Conservation (phyloP, 2,329 filamentous ascomycete species). For the Curvularia hawaiiensis region DNA sequence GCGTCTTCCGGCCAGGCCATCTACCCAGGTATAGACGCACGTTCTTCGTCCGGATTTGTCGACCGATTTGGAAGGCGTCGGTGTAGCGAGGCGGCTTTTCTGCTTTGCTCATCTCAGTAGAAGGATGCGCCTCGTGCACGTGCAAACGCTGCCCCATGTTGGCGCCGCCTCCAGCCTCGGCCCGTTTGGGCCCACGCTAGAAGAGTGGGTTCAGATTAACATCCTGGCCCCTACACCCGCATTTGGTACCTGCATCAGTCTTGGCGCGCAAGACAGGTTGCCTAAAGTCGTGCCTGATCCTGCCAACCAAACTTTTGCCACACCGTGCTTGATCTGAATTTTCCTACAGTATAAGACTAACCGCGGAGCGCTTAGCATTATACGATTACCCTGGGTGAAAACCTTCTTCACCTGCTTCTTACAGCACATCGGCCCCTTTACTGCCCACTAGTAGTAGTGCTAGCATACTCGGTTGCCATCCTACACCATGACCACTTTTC, state of each 20-base stretch:
- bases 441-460: not conserved
- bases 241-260: not conserved
- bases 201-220: not conserved
- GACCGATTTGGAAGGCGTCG: not conserved
- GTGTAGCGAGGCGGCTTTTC: not conserved
- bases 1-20: not conserved
- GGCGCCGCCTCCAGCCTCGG: too few relatives aligned
- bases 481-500: slow-evolving; percentile 15
- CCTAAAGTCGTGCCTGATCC: not conserved
- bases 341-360: not conserved
- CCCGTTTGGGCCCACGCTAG: not conserved
- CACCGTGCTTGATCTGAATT: not conserved
- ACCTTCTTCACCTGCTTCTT: not conserved
- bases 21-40: not conserved
- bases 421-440: not conserved
- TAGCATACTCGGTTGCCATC: not conserved
- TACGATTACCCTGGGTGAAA: not conserved
- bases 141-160: not conserved
- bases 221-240: not conserved
- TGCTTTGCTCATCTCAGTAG: not conserved
- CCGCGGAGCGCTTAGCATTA: not conserved
- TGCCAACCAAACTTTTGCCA: not conserved
- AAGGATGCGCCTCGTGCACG: not conserved
- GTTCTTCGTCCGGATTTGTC: not conserved
- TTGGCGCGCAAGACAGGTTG: not conserved